A percentile compares a stretch with the other conserved stretches of the same genome.
These are phyloP conservation scores for Orbilia brochopaga DNA, from an alignment of 2,329 filamentous ascomycete species.

Conservation along the genomic window DNA sequence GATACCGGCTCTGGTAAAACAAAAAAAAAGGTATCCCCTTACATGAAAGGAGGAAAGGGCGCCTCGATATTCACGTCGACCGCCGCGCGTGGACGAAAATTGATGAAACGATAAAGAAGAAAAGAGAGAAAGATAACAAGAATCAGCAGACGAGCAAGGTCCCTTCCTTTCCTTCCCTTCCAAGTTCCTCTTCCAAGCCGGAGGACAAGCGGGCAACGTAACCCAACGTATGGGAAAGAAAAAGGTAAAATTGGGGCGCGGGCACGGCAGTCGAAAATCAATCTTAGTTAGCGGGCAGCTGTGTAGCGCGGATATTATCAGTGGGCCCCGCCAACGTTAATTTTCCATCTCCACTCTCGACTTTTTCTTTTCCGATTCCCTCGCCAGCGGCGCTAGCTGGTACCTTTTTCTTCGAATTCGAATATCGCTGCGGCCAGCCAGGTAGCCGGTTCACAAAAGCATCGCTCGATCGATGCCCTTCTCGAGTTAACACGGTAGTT, in stretches of 20 bases:
- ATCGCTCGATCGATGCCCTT: neutral
- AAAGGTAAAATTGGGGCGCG: too few species aligned
- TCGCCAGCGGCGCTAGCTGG: neutral
- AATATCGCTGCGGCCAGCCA: neutral
- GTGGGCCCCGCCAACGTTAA: constrained; percentile 1
- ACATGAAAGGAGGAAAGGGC: too few species aligned
- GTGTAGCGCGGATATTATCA: constrained; percentile 1
- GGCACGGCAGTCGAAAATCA: too few species aligned
- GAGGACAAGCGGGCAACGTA: neutral
- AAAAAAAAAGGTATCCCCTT: too few species aligned
- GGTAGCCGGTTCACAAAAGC: too few species aligned
- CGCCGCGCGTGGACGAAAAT: neutral
- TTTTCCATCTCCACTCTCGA: neutral
- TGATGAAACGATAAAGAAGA: neutral
- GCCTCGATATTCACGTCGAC: too few species aligned
- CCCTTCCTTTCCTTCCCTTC: too few species aligned
- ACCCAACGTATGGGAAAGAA: too few species aligned
- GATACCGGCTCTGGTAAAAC: too few species aligned
- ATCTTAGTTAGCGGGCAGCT: neutral
- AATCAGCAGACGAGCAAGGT: neutral
- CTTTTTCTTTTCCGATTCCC: neutral
- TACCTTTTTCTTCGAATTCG: neutral
- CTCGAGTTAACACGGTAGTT: neutral
- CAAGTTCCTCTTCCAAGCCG: neutral
- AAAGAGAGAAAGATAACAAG: neutral